phyloP scores from a whole-genome alignment of 1,139 yeast species.

The Pichia sp. region DNA sequence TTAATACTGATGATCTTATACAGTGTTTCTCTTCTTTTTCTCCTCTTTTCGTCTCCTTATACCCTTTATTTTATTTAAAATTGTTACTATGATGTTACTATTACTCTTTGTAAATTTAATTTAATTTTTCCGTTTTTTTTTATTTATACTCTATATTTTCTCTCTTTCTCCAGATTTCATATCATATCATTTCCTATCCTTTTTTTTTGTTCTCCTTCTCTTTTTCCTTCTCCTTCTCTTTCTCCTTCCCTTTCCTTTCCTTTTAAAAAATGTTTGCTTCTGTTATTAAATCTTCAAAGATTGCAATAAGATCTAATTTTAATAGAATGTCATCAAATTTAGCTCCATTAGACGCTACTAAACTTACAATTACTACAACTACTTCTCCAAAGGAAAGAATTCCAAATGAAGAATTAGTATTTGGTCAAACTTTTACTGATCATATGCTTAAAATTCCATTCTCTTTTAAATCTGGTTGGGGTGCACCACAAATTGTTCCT shows the following conservation, averaged over 20 bases:
- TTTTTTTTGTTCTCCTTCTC: background rate
- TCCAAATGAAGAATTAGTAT: conserved; percentile 70
- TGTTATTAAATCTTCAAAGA: conserved; percentile 4
- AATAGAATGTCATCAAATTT: conserved; percentile 33
- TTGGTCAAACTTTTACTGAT: conserved; percentile 83
- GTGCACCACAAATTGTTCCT: conserved; percentile 74
- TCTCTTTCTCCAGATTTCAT: background rate
- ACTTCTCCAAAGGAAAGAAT: conserved; percentile 55
- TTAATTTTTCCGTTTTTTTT: too few species aligned
- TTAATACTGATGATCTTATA: background rate
- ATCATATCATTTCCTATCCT: background rate
- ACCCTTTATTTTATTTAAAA: too few species aligned
- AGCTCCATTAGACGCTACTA: conserved; percentile 57
- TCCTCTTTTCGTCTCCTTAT: background rate
- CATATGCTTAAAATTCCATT: conserved; percentile 89
- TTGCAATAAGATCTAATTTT: background rate
- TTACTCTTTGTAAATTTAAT: too few species aligned
- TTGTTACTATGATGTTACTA: too few species aligned
- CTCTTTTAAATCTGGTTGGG: conserved; percentile 79
- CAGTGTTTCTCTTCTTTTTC: background rate
- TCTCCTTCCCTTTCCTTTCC: background rate
- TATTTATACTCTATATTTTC: too few species aligned
- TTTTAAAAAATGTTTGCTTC: conserved; percentile 10
- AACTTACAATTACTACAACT: conserved; percentile 53
- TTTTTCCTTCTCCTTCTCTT: too few species aligned